Base-by-base conservation (phyloP, 768 basidiomycete species). In the Panaeolus papilionaceus region DNA sequence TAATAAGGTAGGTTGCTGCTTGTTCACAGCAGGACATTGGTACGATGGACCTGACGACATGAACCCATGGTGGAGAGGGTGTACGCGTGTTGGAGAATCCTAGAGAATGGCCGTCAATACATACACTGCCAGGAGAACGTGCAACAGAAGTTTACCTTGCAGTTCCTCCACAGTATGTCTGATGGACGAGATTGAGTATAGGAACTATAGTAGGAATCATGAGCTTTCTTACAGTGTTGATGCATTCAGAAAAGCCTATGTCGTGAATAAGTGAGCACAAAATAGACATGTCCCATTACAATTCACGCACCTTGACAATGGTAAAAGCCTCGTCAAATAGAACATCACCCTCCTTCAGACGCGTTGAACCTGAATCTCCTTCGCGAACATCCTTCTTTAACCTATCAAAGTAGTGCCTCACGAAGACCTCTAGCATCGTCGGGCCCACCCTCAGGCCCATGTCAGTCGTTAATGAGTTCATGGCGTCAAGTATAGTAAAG, bases 141-240 rank as follows among this genome's bases (percentile, higher is more conserved):
- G 26, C 7, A 18, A 14, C 38, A 6, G 33, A 23, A 63, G 38
- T 33, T 28, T 66, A 83, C 85, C 83, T 79, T 93, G 94, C 0
- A 95, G 81, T 66, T 95, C 94, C 76, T 96, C 93, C 0, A 95
- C 89, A 0, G 94, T 89, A 77, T 96, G 92, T 61, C 93, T 94
- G 71, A 23, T 64, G 62, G 14, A 14, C 20, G 38, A 18, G 38
- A 64, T 10, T 37, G 63, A 23, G 51, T 42, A 38, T 2, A 20
- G 33, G 12, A 4, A 61, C 45, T 8, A 8, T 1, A 4, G 5
- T 26, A 16, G 51, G n/a, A n/a, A 11, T 16, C 37, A 44, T 5
- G 33, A 18, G 39, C 20, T 10, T 20, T 77, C 88, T 82, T 72
- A 94, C 91, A 84, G 85, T 38, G 86, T 88, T 4, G 94, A 82